Evolutionary conservation across 371 early-diverging fungal genomes (phyloP), one percentile per base, ranked within the genome.

Genomic region (Mucor mucedo): DNA sequence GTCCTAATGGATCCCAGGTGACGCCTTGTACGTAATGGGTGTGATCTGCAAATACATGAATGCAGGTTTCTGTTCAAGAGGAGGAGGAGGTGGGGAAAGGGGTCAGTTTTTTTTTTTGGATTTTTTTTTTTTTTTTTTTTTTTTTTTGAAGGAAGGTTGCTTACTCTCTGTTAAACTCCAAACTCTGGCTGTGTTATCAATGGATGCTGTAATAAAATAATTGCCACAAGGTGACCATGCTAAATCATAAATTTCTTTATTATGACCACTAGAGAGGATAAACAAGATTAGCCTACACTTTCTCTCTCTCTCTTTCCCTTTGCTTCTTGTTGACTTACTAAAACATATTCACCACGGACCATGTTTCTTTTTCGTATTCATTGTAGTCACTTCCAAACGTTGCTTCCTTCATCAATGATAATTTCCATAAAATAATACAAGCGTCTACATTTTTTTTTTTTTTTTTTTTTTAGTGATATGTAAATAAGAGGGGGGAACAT

Each of bases 11-110:
- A 75, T 97, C 98, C 97, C 97, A 98, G 6, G 92, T 86, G 1
- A 97, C 95, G 33, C 98, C 98, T 79, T 97, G 97, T 9, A 98
- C 96, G 72, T 93, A 95, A 66, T 97, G 95, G 27, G 83, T 78
- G 70, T 98, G 97, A 58, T 95, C 95, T 2, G 88, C 78, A 54
- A 96, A 78, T 5, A 91, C 88, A 59, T 91, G 90, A 39, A 95
- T 75, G 61, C 92, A 91, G 50, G 82, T 84, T 55, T 87, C 95
- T 89, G 76, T 44, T 55, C 11, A 38, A 27, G 6, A 55, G 8
- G 35, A n/a, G n/a, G n/a, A n/a, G n/a, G n/a, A n/a, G n/a, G n/a
- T n/a, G n/a, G n/a, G n/a, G n/a, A n/a, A n/a, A n/a, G n/a, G n/a
- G n/a, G n/a, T n/a, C n/a, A n/a, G n/a, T n/a, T n/a, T n/a, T n/a